Conservation (phyloP, 331 rosid species). For the Telfairia occidentalis region DNA sequence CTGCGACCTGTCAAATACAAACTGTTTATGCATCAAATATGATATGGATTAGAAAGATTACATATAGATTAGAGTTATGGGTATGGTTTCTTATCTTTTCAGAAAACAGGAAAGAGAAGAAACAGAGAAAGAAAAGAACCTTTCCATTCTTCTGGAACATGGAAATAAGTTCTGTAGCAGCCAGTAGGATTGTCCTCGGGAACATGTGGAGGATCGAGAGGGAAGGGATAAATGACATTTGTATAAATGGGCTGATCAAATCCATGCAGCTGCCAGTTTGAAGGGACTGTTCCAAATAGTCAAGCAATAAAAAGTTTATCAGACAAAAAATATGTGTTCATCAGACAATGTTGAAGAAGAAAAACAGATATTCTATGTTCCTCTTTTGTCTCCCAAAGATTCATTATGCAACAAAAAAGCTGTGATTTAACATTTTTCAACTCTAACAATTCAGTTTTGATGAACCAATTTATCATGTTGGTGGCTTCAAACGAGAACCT, state of each 20-base stretch:
- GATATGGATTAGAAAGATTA: not conserved
- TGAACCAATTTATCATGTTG: not conserved
- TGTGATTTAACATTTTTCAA: not conserved
- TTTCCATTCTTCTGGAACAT: conserved; percentile 75
- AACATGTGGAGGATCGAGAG: conserved; percentile 71
- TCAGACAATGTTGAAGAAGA: not conserved
- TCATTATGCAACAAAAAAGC: not conserved
- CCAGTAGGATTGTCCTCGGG: conserved; percentile 78
- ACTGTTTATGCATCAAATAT: conserved; percentile 4
- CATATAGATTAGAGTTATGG: not conserved
- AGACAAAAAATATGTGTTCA: conserved; percentile 10
- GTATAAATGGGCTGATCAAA: conserved; percentile 85
- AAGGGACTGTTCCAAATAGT: conserved; percentile 66
- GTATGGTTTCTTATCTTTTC: not conserved
- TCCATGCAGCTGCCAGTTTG: conserved; percentile 95
- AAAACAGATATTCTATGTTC: not conserved
- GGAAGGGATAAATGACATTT: conserved; percentile 63
- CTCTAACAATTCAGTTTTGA: not conserved
- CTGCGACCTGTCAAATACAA: conserved; percentile 61
- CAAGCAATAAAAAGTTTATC: conserved; percentile 1
- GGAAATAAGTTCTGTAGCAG: conserved; percentile 67
- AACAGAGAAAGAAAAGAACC: conserved; percentile 33
- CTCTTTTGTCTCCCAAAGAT: not conserved
- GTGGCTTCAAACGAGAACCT: not conserved
- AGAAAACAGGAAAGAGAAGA: not conserved